Percentiles rank a stretch among this genome's conserved stretches.
These are phyloP conservation scores for Aspergillus sp. DNA, from an alignment of 2,329 filamentous ascomycete species.

Conservation along the genomic window DNA sequence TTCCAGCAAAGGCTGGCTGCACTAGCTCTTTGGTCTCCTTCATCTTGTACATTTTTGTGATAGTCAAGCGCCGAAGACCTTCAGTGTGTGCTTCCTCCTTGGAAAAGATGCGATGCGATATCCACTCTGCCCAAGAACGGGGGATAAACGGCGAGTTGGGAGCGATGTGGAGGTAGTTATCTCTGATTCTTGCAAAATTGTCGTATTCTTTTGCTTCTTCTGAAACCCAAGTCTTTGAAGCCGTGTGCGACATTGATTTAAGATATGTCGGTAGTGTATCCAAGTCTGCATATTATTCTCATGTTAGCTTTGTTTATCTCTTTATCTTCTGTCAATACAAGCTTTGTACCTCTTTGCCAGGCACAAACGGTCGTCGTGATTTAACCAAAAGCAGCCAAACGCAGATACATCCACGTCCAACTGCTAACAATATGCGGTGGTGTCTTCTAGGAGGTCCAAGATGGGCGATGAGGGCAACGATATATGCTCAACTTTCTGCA, in stretches of 20 bases:
- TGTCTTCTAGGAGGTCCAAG: too few species aligned
- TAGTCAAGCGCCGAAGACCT: slow-evolving; percentile 4
- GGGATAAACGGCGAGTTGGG: slow-evolving; percentile 23
- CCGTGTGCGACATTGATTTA: slow-evolving; percentile 3
- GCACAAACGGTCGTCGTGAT: too few species aligned
- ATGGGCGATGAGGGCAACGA: too few species aligned
- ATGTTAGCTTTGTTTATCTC: too few species aligned
- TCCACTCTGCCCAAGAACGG: slow-evolving; percentile 16
- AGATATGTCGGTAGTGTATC: not conserved
- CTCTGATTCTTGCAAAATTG: slow-evolving; percentile 16
- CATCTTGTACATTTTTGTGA: slow-evolving; percentile 3
- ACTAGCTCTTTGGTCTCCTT: slow-evolving; percentile 2
- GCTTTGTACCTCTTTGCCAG: too few species aligned
- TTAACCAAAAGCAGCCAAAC: too few species aligned
- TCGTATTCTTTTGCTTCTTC: slow-evolving; percentile 20
- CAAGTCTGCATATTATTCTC: too few species aligned
- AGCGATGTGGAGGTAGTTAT: slow-evolving; percentile 15
- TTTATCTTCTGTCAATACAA: too few species aligned
- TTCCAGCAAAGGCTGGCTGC: slow-evolving; percentile 14
- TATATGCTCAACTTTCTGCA: too few species aligned
- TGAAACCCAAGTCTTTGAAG: slow-evolving; percentile 26
- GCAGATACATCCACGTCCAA: too few species aligned
- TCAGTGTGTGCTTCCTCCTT: slow-evolving; percentile 10
- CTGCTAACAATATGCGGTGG: too few species aligned
- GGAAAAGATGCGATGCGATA: slow-evolving; percentile 12